Base-by-base conservation (phyloP, 2,329 filamentous ascomycete genomes). In the Cercospora citrullina region DNA sequence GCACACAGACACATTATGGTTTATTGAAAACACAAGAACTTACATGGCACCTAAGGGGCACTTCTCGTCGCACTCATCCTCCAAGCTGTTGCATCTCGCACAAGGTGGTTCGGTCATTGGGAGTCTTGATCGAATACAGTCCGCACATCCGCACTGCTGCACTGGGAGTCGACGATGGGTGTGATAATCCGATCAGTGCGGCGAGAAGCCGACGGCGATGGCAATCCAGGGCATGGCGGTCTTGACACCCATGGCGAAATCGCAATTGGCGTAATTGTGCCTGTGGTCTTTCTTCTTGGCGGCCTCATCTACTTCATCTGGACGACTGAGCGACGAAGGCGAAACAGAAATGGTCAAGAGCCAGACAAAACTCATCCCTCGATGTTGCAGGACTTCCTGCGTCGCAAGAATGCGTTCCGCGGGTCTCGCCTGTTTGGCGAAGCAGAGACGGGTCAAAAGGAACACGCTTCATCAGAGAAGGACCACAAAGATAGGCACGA, bases 231-330 rank as follows among this genome's bases (percentile, higher is more conserved):
- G 26, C 33, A 48, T 16, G 63, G 31, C 18, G 61, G 65, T 8
- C 61, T 67, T n/a, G 64, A 64, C 12, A 60, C 67, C n/a, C 63
- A 67, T 57, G 64, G 67, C 5, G 58, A 67, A 45, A 65, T 71
- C 45, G 67, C 67, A 14, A 68, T 71, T 23, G 69, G 69, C 8
- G 68, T 71, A 26, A 67, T 69, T 18, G 63, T 71, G 36, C 69
- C 69, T 3, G 55, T 71, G 9, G 14, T 67, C 10, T 42, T 65
- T 4, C 55, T 71, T 3, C 39, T 71, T 4, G 67, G 53, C 12
- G 64, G 61, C 16, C 42, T 71, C 5, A 18, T 67, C 9, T 51
- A 18, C n/a, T 70, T 70, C 63, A 64, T 70, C 26, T 69, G 65
- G 65, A 65, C 36, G n/a, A 68, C 65, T 1, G 68, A 69, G 48